These are phyloP conservation scores for Malus asiatica DNA, from an alignment of 306 rosid species.

Conservation along the genomic window DNA sequence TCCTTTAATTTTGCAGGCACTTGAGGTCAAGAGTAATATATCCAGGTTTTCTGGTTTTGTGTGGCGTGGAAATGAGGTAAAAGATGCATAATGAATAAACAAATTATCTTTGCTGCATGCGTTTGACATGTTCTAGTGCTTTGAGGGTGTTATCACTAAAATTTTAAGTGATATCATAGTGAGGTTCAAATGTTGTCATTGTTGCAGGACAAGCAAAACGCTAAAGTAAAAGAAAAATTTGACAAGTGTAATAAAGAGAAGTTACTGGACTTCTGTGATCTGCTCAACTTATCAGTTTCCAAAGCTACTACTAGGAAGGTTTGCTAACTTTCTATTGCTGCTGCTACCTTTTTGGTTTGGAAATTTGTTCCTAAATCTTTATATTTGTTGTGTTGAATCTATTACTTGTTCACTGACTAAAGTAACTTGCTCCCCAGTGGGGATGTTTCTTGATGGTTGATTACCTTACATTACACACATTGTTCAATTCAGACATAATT, in stretches of 20 bases:
- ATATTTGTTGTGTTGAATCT: background rate
- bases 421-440: background rate
- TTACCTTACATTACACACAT: background rate
- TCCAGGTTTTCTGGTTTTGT: constrained; percentile 94
- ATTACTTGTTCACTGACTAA: background rate
- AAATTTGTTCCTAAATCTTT: background rate
- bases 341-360: background rate
- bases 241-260: constrained; percentile 90
- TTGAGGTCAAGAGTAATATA: constrained; percentile 81
- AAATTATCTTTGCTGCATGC: background rate
- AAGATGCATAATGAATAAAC: background rate
- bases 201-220: constrained; percentile 84
- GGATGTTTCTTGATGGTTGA: background rate
- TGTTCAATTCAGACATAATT: background rate
- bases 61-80: constrained; percentile 89
- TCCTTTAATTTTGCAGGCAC: constrained; percentile 51
- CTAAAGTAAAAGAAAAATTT: constrained; percentile 76
- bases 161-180: background rate
- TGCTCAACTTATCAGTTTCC: constrained; percentile 55
- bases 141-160: background rate
- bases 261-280: constrained; percentile 77
- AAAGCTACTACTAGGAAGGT: constrained; percentile 84
- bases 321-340: constrained; percentile 20
- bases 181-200: background rate
- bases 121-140: background rate